Base-by-base conservation (phyloP, 73 alveolate species). In the Breviolum minutum region DNA sequence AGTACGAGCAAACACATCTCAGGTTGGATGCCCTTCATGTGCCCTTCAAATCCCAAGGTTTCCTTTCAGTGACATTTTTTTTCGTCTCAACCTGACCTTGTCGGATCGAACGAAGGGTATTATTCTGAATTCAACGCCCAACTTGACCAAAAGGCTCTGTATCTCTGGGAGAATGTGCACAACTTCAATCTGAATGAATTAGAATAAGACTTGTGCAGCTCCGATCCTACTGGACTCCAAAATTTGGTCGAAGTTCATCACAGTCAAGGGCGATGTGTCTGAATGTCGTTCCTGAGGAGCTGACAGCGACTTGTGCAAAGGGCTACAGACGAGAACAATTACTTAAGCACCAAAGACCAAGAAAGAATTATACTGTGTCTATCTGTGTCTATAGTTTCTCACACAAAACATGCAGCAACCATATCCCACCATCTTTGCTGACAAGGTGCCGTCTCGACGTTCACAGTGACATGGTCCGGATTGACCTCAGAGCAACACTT, bases 401-500 rank as follows among this genome's bases (percentile, higher is more conserved):
- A 0, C 83, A 1, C 30, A 17, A 13, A 71, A 71, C 32, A 22
- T 13, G n/a, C 17, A 60, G 48, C 54, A 73, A 10, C 54, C 22
- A 20, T 26, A 13, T 13, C 14, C n/a, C 32, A 13, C 80, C 14
- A 32, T 22, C 70, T 5, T 63, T 85, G n/a, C 13, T 12, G 77
- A n/a, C 62, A 61, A 60, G 77, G 11, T 63, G 66, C 99, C 7
- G 99, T 94, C 94, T 77, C 99, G n/a, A 94, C 99, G 22, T 94
- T 94, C 94, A 94, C 99, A 14, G 99, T 79, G 94, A 81, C 94
- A 69, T 94, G 86, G 94, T 94, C 94, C 11, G 99, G 94, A 22
- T 94, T 94, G 81, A 94, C 99, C 98, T 92, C 69, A 80, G 27
- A 5, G 54, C 5, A 14, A 22, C 16, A 29, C 62, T 12, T 3